Evolutionary conservation across 306 rosid species (phyloP).

Genomic region (Benincasa hispida): DNA sequence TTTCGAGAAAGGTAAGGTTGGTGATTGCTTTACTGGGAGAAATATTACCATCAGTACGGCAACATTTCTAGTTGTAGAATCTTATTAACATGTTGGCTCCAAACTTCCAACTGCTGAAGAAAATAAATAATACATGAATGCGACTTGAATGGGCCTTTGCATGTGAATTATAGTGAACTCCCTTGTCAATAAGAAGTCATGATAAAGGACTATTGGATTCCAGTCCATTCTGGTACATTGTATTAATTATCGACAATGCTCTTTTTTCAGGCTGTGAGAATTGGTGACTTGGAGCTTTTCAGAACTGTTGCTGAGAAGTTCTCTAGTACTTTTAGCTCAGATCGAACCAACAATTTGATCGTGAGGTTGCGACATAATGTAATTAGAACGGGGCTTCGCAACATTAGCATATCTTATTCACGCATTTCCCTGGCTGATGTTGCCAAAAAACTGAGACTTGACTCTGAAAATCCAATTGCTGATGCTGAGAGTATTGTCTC

Average conservation of each 20-base stretch:
- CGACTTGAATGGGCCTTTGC: neutral
- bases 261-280: constrained; percentile 77
- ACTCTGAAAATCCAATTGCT: constrained; percentile 46
- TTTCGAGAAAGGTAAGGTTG: neutral
- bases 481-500: constrained; percentile 80
- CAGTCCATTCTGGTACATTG: neutral
- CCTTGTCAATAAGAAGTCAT: neutral
- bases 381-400: constrained; percentile 90
- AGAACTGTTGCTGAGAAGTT: constrained; percentile 83
- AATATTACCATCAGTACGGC: neutral
- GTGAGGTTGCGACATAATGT: constrained; percentile 95
- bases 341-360: constrained; percentile 88
- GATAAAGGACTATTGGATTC: neutral
- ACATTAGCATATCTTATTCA: constrained; percentile 89
- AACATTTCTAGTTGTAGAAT: neutral
- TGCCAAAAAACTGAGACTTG: constrained; percentile 86
- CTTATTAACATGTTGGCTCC: neutral
- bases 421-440: constrained; percentile 86
- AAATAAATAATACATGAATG: neutral
- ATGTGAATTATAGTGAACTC: neutral
- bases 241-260: neutral
- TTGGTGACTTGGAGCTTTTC: constrained; percentile 95
- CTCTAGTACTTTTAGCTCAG: constrained; percentile 56
- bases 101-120: neutral
- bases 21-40: neutral